Conservation (phyloP, 805 yeast species). For the Candida hungchunana region DNA sequence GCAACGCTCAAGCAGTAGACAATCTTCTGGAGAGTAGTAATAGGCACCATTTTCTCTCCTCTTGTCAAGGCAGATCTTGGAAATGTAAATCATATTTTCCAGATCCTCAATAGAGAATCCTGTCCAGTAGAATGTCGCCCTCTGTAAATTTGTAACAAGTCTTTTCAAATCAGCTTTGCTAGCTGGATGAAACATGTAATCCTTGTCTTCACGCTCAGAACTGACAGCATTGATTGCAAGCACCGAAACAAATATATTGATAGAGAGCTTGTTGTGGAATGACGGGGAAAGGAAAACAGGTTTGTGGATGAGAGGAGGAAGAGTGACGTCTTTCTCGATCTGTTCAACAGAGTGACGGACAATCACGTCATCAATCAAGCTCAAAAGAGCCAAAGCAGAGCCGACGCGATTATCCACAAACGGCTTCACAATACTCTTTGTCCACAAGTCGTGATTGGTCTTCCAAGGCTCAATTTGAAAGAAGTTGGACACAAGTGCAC, state of each 20-base stretch:
- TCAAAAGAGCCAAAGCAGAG: constrained; percentile 36
- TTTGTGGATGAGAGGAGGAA: constrained; percentile 57
- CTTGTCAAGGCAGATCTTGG: constrained; percentile 41
- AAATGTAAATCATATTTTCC: constrained; percentile 45
- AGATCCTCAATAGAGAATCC: constrained; percentile 62
- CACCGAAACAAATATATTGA: constrained; percentile 62
- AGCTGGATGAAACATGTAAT: constrained; percentile 66
- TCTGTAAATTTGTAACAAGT: constrained; percentile 55
- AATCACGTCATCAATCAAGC: constrained; percentile 43
- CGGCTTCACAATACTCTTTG: constrained; percentile 41
- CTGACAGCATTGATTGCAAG: constrained; percentile 71
- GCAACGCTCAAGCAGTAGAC: constrained; percentile 38
- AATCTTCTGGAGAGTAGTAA: constrained; percentile 37
- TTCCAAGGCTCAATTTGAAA: constrained; percentile 58
- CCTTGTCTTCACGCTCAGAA: constrained; percentile 61
- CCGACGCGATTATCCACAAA: constrained; percentile 38
- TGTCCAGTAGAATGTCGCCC: constrained; percentile 73
- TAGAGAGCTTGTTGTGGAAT: constrained; percentile 53
- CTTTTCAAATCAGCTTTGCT: constrained; percentile 51
- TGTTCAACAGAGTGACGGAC: constrained; percentile 55
- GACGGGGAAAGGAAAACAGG: constrained; percentile 61
- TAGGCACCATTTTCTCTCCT: constrained; percentile 25
- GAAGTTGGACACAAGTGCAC: constrained; percentile 47
- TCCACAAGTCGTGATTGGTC: constrained; percentile 45
- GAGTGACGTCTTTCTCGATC: constrained; percentile 48